Evolutionary conservation across 768 basidiomycete genomes (phyloP).

Genomic region (Scleroderma bovista): DNA sequence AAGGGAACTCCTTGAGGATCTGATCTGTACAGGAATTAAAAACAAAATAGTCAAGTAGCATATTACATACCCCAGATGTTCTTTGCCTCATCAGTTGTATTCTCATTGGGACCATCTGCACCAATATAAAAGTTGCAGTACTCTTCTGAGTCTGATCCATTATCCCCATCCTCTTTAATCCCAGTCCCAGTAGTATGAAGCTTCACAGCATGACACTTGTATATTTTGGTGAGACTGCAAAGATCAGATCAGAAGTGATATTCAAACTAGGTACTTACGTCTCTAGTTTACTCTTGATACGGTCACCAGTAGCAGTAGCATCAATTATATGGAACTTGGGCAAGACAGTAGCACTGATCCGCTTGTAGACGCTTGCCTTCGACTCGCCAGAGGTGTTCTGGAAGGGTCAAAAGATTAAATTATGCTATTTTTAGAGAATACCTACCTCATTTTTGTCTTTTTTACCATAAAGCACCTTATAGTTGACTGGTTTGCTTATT

Average conservation of each 20-base stretch:
- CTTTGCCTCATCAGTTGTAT: constrained; percentile 8
- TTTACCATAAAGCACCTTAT: constrained; percentile 23
- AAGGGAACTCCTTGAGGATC: constrained; percentile 15
- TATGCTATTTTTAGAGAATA: background rate
- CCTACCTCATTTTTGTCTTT: constrained; percentile 7
- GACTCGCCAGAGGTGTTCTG: constrained; percentile 23
- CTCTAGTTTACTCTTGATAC: constrained; percentile 15
- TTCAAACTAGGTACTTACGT: constrained; percentile 8
- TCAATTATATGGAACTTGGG: constrained; percentile 12
- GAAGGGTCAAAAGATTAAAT: background rate
- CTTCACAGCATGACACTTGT: background rate
- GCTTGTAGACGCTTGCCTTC: constrained; percentile 15
- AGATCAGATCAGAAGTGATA: background rate
- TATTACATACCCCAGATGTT: constrained; percentile 23
- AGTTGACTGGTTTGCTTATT: constrained; percentile 15
- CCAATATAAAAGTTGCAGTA: background rate
- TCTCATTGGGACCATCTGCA: constrained; percentile 3
- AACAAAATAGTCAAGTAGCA: no score
- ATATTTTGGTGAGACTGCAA: background rate
- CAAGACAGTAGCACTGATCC: constrained; percentile 16
- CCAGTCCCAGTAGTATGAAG: background rate
- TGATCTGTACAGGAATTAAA: constrained; percentile 6
- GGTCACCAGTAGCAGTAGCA: constrained; percentile 10
- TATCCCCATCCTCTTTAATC: constrained; percentile 8
- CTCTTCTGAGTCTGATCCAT: constrained; percentile 12